phyloP scores from a whole-genome alignment of 1,139 yeast genomes.

The Ashbya aceris region DNA sequence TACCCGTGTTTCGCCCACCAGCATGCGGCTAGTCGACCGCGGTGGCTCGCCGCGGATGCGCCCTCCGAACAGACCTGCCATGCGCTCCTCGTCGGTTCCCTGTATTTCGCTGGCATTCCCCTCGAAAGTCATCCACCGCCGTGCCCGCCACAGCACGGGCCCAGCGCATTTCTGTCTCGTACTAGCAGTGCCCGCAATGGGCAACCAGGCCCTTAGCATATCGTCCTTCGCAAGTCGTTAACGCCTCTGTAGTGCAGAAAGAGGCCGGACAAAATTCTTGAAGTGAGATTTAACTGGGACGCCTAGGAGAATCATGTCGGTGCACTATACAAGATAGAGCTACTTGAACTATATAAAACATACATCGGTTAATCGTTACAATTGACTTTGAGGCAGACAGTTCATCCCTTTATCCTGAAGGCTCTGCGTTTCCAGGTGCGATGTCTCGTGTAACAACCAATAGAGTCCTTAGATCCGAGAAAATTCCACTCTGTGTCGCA shows the following conservation, averaged over 20 bases:
- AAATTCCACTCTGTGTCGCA: conserved; percentile 22
- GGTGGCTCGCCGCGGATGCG: conserved; percentile 48
- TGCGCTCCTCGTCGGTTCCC: conserved; percentile 41
- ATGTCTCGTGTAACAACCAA: conserved; percentile 24
- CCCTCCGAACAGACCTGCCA: conserved; percentile 48
- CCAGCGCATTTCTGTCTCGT: no score
- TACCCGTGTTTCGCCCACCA: conserved; percentile 32
- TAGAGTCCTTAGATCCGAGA: conserved; percentile 20
- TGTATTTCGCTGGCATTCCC: conserved; percentile 38
- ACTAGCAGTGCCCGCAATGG: no score
- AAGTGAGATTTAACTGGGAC: no score
- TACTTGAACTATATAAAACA: no score
- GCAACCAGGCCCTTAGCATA: no score
- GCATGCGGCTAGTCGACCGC: conserved; percentile 41
- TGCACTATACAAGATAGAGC: neutral
- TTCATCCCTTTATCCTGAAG: conserved; percentile 8
- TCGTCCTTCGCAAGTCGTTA: no score
- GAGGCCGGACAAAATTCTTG: no score
- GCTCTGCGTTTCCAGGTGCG: conserved; percentile 22
- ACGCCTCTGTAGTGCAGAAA: no score
- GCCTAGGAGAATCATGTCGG: neutral
- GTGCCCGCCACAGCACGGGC: no score
- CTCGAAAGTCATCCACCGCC: conserved; percentile 32
- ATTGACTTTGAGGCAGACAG: neutral
- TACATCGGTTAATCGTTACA: neutral